Conservation (phyloP, 2,329 filamentous ascomycete species). For the Fonsecaea erecta region DNA sequence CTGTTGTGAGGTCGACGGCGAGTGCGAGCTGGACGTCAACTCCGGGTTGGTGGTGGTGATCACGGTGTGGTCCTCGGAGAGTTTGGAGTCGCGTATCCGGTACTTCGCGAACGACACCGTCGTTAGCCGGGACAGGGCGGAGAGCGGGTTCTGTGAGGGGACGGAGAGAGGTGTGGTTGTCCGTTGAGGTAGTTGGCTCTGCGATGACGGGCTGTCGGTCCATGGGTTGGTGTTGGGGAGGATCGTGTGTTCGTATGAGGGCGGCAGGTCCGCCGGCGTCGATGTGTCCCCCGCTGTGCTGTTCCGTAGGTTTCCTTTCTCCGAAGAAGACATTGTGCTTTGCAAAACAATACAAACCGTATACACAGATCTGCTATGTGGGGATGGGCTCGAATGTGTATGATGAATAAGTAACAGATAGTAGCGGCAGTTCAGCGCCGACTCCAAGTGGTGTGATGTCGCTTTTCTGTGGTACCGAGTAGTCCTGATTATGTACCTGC, state of each 20-base stretch:
- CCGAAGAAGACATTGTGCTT: slow-evolving; percentile 16
- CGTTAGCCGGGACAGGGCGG: slow-evolving; percentile 33
- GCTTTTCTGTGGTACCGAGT: background rate
- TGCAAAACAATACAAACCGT: background rate
- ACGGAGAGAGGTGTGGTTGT: background rate
- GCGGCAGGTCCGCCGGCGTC: slow-evolving; percentile 24
- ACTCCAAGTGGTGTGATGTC: background rate
- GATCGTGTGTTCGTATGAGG: slow-evolving; percentile 29
- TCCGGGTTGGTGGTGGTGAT: slow-evolving; percentile 38
- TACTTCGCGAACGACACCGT: slow-evolving; percentile 39
- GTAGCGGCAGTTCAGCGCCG: background rate
- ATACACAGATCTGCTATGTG: background rate
- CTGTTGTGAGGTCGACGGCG: slow-evolving; percentile 1
- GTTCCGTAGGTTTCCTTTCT: slow-evolving; percentile 18
- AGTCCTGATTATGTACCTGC: background rate
- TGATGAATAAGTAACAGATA: background rate
- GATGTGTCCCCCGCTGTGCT: background rate
- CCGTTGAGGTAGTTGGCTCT: background rate
- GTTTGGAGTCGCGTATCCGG: slow-evolving; percentile 35
- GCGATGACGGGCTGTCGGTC: slow-evolving; percentile 11
- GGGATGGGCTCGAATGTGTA: background rate
- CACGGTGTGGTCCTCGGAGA: slow-evolving; percentile 39
- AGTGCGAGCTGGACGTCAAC: slow-evolving; percentile 26
- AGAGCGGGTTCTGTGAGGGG: slow-evolving; percentile 29
- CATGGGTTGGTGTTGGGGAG: slow-evolving; percentile 14